These are phyloP conservation scores for Termitomyces sp. DNA, from an alignment of 768 basidiomycete genomes.

Conservation along the genomic window DNA sequence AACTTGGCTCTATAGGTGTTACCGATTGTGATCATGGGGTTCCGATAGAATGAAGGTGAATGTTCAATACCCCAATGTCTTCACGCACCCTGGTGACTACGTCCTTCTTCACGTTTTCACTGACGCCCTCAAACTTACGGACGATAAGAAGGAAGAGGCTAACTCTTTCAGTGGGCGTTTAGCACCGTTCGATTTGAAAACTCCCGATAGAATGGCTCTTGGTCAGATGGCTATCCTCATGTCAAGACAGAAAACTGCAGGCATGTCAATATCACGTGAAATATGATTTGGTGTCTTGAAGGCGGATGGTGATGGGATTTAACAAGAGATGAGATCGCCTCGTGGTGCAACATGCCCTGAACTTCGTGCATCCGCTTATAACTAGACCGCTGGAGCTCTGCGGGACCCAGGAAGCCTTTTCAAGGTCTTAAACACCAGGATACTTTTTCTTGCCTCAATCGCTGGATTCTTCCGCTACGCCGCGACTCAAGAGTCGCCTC, in stretches of 20 bases:
- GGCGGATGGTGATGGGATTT: constrained; percentile 10
- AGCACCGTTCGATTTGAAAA: neutral
- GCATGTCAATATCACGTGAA: constrained; percentile 19
- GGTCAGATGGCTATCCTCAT: constrained; percentile 6
- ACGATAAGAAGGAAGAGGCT: neutral
- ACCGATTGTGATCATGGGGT: neutral
- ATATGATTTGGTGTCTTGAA: constrained; percentile 2
- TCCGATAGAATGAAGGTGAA: neutral
- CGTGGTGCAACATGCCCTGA: constrained; percentile 16
- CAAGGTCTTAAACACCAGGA: constrained; percentile 17
- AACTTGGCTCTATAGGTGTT: neutral
- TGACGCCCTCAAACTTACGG: neutral
- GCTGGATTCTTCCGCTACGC: constrained; percentile 16
- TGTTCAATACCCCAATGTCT: neutral
- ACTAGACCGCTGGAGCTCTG: constrained; percentile 3
- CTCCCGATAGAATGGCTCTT: constrained; percentile 1
- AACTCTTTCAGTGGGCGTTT: neutral
- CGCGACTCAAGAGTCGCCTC: neutral
- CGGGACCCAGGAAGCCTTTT: constrained; percentile 24
- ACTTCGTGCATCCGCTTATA: constrained; percentile 1
- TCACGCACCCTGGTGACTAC: neutral
- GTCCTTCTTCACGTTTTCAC: neutral
- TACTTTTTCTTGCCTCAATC: constrained; percentile 20
- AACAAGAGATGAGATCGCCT: constrained; percentile 16
- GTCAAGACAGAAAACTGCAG: constrained; percentile 4